Evolutionary conservation across 805 yeast genomes (phyloP), one percentile per base, ranked within the genome.

Genomic region (Kazachstania bromeliacearum): DNA sequence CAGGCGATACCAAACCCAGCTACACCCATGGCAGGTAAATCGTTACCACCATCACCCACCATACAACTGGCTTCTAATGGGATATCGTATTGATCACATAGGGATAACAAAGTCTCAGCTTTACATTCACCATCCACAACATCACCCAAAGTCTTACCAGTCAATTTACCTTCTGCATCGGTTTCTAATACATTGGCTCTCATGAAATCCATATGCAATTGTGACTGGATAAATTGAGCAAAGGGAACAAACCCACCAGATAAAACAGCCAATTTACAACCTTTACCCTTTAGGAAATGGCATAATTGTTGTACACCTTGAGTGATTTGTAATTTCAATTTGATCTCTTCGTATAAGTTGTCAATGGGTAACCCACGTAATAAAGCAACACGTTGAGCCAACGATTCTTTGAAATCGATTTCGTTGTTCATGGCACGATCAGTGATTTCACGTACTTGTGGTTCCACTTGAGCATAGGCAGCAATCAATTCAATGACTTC

Each of bases 1-100:
- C 96, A 92, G 0, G 98, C 98, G 36, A 92, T 68, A 15, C 98
- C 98, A 55, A 76, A 82, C 0, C 97, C 97, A 2, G 95, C 96
- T 10, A 62, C 74, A 2, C 66, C 71, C 97, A 92, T 92, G 87
- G 94, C 94, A 31, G 73, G 72, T 53, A 92, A 65, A 62, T 92
- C 99, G 52, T 92, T 92, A 17, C 97, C 96, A 26, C 99, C 99
- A 56, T 92, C 97, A 25, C 97, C 97, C 26, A 89, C 82, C 33
- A 96, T 96, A 31, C 83, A 79, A 1, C 79, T 78, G 4, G 67
- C 53, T 29, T 55, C 55, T 8, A 75, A 61, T 16, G 70, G 72
- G 24, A 82, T 64, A 8, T 58, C 58, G 44, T 77, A 79, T 28
- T 67, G 69, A 4, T 57, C 46, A 1, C 89, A 80, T 22, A 84